Percentiles rank a stretch among this genome's conserved stretches.
These are phyloP conservation scores for Cercospora sp. DNA, from an alignment of 2,329 filamentous ascomycete genomes.

Conservation along the genomic window DNA sequence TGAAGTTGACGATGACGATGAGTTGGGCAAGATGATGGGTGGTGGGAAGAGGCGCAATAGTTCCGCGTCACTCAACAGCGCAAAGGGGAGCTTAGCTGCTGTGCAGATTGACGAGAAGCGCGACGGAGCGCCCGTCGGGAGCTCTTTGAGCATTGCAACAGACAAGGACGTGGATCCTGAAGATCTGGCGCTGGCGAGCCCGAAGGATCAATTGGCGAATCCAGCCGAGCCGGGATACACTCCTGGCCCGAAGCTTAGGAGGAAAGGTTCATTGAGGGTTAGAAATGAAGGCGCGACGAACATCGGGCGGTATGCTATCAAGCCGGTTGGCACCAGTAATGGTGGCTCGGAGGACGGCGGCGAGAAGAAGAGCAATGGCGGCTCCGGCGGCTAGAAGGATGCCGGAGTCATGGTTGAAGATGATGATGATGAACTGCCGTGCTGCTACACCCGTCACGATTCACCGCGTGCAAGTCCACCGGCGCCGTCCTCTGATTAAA, in stretches of 20 bases:
- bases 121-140: conserved; percentile 5
- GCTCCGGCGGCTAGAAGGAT: conserved; percentile 4
- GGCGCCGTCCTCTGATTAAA: not conserved
- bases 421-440: not conserved
- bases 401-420: not conserved
- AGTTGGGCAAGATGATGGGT: conserved; percentile 74
- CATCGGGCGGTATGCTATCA: conserved; percentile 33
- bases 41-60: conserved; percentile 47
- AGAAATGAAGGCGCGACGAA: conserved; percentile 44
- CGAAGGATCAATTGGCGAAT: conserved; percentile 21
- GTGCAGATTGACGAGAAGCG: conserved; percentile 25
- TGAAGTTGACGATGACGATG: conserved; percentile 82
- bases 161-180: conserved; percentile 17
- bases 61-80: conserved; percentile 29
- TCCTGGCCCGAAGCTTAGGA: conserved; percentile 36
- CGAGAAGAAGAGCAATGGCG: conserved; percentile 18
- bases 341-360: not conserved
- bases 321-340: conserved; percentile 23
- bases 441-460: not conserved
- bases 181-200: conserved; percentile 24
- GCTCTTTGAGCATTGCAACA: conserved; percentile 16
- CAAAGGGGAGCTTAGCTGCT: conserved; percentile 28
- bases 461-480: not conserved
- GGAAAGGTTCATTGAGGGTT: conserved; percentile 47
- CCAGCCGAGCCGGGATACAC: conserved; percentile 16